phyloP scores from a whole-genome alignment of 2,329 filamentous ascomycete genomes.

The Botrytis fabae region DNA sequence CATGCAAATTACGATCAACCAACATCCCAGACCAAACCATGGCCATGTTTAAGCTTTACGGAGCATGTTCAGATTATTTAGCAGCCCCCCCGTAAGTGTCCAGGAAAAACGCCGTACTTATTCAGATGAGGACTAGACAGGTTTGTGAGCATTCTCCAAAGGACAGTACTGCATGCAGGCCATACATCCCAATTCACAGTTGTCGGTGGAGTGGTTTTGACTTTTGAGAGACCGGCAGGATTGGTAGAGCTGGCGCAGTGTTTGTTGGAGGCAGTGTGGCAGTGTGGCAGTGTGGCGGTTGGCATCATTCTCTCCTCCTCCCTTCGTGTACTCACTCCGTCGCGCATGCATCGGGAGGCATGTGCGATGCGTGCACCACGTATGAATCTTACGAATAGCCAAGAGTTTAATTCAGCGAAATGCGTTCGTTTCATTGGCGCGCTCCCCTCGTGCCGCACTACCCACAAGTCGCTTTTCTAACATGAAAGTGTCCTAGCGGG shows the following conservation, averaged over 20 bases:
- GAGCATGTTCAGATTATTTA: background rate
- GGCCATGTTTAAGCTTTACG: background rate
- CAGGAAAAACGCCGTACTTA: background rate
- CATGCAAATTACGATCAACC: conserved; percentile 12
- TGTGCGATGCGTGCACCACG: no score
- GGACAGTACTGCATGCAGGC: background rate
- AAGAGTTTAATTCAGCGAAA: background rate
- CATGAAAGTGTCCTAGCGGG: background rate
- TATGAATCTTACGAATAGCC: background rate
- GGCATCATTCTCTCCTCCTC: background rate
- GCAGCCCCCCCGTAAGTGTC: background rate
- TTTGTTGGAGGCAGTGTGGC: background rate
- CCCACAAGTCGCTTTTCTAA: background rate
- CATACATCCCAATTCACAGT: background rate
- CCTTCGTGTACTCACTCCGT: background rate
- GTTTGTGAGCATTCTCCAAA: no score
- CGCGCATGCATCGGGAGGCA: no score
- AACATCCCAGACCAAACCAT: background rate
- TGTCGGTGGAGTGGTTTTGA: background rate
- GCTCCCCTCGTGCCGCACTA: background rate
- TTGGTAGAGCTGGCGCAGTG: background rate
- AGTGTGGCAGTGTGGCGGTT: background rate
- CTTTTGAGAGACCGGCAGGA: background rate
- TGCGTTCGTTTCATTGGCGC: background rate
- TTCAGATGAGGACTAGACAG: background rate